phyloP scores from a whole-genome alignment of 306 rosid species.

The Sicyos baderoa region DNA sequence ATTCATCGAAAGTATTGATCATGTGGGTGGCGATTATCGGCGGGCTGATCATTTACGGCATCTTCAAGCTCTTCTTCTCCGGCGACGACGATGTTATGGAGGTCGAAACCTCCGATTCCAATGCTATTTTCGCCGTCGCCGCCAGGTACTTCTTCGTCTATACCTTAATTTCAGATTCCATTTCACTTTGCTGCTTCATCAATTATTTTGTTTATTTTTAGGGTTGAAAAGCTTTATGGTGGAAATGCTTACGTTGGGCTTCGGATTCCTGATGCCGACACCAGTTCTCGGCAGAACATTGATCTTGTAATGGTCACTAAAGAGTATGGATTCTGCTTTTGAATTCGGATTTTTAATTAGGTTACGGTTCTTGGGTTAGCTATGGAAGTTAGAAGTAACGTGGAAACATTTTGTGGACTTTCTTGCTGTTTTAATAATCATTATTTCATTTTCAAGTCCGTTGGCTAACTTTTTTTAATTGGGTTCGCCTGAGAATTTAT shows the following conservation, averaged over 20 bases:
- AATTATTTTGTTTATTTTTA: slow-evolving; percentile 18
- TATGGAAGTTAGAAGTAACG: neutral
- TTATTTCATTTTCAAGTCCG: neutral
- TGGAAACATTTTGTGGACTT: neutral
- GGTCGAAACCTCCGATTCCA: slow-evolving; percentile 49
- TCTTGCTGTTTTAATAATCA: slow-evolving; percentile 3
- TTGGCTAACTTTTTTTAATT: neutral
- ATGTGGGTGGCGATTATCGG: slow-evolving; percentile 68
- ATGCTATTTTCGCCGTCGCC: slow-evolving; percentile 61
- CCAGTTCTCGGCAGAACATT: slow-evolving; percentile 57
- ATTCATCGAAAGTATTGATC: neutral
- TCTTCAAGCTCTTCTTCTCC: slow-evolving; percentile 42
- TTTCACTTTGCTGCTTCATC: neutral
- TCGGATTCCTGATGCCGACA: slow-evolving; percentile 89
- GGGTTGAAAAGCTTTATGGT: slow-evolving; percentile 64
- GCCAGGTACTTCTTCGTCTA: slow-evolving; percentile 24
- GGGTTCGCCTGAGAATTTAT: neutral
- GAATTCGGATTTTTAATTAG: neutral
- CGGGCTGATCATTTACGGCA: slow-evolving; percentile 46
- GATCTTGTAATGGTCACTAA: slow-evolving; percentile 58
- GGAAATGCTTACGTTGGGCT: slow-evolving; percentile 68
- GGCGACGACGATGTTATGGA: slow-evolving; percentile 54
- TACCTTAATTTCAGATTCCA: neutral
- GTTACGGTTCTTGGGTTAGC: slow-evolving; percentile 1
- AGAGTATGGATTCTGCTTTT: slow-evolving; percentile 33